These are phyloP conservation scores for Multifurca ochricompacta DNA, from an alignment of 768 basidiomycete genomes.

Conservation along the genomic window DNA sequence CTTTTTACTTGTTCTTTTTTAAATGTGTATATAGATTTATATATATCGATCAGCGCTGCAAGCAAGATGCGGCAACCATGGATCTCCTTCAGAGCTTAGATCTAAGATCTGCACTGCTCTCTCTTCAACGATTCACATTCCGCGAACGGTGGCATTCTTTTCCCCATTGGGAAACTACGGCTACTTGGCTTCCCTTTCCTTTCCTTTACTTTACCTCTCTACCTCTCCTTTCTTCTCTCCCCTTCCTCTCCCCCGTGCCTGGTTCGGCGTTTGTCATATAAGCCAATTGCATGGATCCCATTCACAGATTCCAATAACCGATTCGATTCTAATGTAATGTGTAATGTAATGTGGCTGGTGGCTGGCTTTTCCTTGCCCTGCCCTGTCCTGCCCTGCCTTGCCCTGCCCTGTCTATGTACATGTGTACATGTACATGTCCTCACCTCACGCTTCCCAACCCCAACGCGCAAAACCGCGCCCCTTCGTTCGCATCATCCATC, in stretches of 20 bases:
- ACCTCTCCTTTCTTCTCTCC: neutral
- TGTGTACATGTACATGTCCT: too few relatives aligned
- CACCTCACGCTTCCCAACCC: constrained; percentile 14
- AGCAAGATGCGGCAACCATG: constrained; percentile 15
- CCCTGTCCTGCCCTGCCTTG: neutral
- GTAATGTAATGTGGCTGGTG: too few relatives aligned
- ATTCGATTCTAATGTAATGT: too few relatives aligned
- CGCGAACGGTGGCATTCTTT: constrained; percentile 17
- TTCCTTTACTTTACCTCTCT: too few relatives aligned
- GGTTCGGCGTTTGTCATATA: constrained; percentile 19
- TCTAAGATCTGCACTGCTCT: constrained; percentile 12
- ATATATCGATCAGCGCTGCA: constrained; percentile 18
- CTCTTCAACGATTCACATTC: constrained; percentile 17
- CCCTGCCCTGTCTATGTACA: neutral
- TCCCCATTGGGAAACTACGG: constrained; percentile 14
- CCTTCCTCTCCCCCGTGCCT: constrained; percentile 8
- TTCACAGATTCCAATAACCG: constrained; percentile 19
- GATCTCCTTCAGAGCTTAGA: constrained; percentile 15
- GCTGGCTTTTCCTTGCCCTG: too few relatives aligned
- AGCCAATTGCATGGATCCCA: constrained; percentile 20
- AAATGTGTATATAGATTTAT: neutral
- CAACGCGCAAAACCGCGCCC: constrained; percentile 6
- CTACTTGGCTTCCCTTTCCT: constrained; percentile 13
- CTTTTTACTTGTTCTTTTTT: neutral
- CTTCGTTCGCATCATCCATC: constrained; percentile 18